phyloP scores from a whole-genome alignment of 73 alveolate species.

The Stentor coeruleus region DNA sequence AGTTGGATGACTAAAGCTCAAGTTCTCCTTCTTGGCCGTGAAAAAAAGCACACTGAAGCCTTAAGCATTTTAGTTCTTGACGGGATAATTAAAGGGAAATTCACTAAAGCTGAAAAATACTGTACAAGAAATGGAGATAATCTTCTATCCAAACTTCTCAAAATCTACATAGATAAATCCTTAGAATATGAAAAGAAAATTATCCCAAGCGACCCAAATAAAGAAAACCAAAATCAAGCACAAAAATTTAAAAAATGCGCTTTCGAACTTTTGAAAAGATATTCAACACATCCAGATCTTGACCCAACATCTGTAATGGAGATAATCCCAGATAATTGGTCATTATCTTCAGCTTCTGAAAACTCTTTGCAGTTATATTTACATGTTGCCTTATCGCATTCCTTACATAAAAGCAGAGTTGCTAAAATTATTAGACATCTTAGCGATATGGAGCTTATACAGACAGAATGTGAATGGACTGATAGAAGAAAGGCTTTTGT shows the following conservation, averaged over 20 bases:
- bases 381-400: constrained; percentile 26
- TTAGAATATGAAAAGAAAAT: not conserved
- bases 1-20: constrained; percentile 27
- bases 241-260: constrained; percentile 1
- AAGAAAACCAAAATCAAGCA: too few species aligned
- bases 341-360: constrained; percentile 18
- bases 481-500: not conserved
- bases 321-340: constrained; percentile 23
- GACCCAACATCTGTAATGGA: constrained; percentile 17
- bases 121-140: not conserved
- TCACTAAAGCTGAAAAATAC: constrained; percentile 23
- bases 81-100: constrained; percentile 3
- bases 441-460: constrained; percentile 26
- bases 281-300: constrained; percentile 24
- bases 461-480: constrained; percentile 22
- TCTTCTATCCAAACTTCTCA: constrained; percentile 20
- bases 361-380: not conserved
- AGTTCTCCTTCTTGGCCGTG: constrained; percentile 9
- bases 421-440: not conserved
- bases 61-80: not conserved
- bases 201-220: too few species aligned
- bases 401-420: not conserved
- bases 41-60: constrained; percentile 15
- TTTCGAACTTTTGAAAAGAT: constrained; percentile 7
- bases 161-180: constrained; percentile 4